These are phyloP conservation scores for Bretziella fagacearum DNA, from an alignment of 2,329 filamentous ascomycete genomes.

Conservation along the genomic window DNA sequence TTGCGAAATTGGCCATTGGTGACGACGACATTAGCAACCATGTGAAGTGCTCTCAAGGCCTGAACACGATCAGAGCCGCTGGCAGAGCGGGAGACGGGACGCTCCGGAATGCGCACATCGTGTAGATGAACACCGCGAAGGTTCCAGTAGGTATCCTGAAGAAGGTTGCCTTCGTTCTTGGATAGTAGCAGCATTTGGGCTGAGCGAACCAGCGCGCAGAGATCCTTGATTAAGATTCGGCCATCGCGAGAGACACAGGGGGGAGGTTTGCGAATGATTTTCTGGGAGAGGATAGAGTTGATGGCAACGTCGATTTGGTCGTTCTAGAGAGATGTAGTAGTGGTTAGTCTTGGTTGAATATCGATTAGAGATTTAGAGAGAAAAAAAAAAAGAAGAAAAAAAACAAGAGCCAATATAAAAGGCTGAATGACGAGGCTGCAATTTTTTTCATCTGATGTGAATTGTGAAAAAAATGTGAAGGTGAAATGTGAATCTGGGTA, in stretches of 20 bases:
- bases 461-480: not conserved
- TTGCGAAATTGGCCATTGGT: slow-evolving; percentile 96
- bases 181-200: slow-evolving; percentile 71
- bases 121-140: slow-evolving; percentile 57
- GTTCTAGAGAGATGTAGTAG: too few relatives aligned
- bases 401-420: too few relatives aligned
- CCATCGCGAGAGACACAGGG: slow-evolving; percentile 69
- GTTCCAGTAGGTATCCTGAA: slow-evolving; percentile 97
- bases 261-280: slow-evolving; percentile 51
- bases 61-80: slow-evolving; percentile 72
- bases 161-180: slow-evolving; percentile 87
- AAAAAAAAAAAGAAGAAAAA: too few relatives aligned
- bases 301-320: slow-evolving; percentile 90
- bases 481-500: too few relatives aligned
- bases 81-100: slow-evolving; percentile 56
- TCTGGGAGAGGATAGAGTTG: slow-evolving; percentile 68
- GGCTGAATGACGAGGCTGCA: too few relatives aligned
- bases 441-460: not conserved
- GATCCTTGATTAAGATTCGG: slow-evolving; percentile 56
- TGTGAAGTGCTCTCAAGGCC: slow-evolving; percentile 69
- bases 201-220: slow-evolving; percentile 64
- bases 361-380: slow-evolving; percentile 14
- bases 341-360: too few relatives aligned
- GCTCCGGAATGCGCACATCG: slow-evolving; percentile 42
- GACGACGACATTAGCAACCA: slow-evolving; percentile 72